Evolutionary conservation across 192 early-diverging fungal species (phyloP), one percentile per base, ranked within the genome.

Genomic region (Backusella parvicylindrica): DNA sequence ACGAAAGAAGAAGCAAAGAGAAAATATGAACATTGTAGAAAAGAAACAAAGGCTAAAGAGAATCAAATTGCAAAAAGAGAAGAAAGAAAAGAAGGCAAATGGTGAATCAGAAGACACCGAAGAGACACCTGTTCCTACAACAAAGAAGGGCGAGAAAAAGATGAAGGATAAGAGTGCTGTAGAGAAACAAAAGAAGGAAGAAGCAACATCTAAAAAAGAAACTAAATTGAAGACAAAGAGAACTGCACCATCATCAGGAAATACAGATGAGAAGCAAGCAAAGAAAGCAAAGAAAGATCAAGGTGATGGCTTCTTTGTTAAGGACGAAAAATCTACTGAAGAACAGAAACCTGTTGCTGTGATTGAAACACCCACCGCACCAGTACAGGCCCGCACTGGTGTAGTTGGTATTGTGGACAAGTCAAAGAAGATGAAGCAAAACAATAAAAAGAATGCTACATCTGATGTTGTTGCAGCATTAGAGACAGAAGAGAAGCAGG

Each of bases 1-100:
- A 77, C 75, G 90, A 60, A 87, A 87, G 69, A 80, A 89, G 65
- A 94, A 93, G 79, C 76, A 87, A 64, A 83, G 86, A 43, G 81
- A 79, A 41, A 83, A 86, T 69, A 26, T 77, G 2, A 73, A 81
- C 1, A 47, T 81, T 75, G 81, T 86, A 36, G 69, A 66, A 71
- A 86, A 86, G 68, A 84, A 84, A 72, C 70, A 75, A 32, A 72
- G 79, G 32, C 8, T 79, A 28, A 76, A 83, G 65, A 75, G 81
- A 40, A 77, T 84, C 40, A 84, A 85, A 73, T 76, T 79, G 74
- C 76, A 79, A 60, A 80, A 83, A 18, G 82, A 87, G 63, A 72
- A 90, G 72, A 87, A 85, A 18, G 75, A 84, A 66, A 75, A 72
- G 47, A 30, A 50, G 76, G 67, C 81, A 75, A 66, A 73, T 76